These are phyloP conservation scores for Herpetomonas samuelpessoai DNA, from an alignment of 208 protist species.

Conservation along the genomic window DNA sequence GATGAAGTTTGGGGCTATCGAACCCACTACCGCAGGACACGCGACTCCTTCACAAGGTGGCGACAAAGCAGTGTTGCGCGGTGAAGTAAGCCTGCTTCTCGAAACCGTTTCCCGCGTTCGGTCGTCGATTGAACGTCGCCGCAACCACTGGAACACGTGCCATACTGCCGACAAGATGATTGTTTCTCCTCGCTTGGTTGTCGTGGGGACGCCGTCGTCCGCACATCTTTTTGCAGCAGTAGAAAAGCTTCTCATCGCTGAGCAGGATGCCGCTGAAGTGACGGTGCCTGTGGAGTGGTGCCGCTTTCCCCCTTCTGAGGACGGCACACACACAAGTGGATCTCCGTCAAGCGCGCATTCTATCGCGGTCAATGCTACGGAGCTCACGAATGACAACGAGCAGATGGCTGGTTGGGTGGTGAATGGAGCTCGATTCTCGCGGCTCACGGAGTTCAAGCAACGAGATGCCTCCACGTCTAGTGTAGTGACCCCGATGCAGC, in stretches of 20 bases:
- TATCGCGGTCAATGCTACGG: background rate
- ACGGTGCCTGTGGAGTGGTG: conserved; percentile 21
- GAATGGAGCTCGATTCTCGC: conserved; percentile 64
- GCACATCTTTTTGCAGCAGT: conserved; percentile 11
- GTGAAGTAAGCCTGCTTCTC: background rate
- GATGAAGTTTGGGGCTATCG: conserved; percentile 27
- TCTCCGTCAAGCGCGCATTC: too few relatives aligned
- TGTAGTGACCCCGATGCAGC: conserved; percentile 27
- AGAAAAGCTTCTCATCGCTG: background rate
- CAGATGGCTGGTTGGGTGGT: conserved; percentile 36
- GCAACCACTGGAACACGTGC: background rate
- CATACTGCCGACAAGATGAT: background rate
- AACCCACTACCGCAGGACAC: background rate
- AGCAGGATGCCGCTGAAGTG: background rate
- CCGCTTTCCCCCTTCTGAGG: conserved; percentile 13
- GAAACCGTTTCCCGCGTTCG: background rate
- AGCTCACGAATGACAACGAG: background rate
- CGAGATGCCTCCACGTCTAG: background rate
- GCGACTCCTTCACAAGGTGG: too few relatives aligned
- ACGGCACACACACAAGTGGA: too few relatives aligned
- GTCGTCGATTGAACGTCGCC: background rate
- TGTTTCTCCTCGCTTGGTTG: conserved; percentile 10
- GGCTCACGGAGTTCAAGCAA: conserved; percentile 10
- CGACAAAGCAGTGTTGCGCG: background rate
- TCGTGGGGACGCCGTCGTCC: conserved; percentile 25